Conservation (phyloP, 192 early-diverging fungal genomes). For the Rhizophagus clarus region DNA sequence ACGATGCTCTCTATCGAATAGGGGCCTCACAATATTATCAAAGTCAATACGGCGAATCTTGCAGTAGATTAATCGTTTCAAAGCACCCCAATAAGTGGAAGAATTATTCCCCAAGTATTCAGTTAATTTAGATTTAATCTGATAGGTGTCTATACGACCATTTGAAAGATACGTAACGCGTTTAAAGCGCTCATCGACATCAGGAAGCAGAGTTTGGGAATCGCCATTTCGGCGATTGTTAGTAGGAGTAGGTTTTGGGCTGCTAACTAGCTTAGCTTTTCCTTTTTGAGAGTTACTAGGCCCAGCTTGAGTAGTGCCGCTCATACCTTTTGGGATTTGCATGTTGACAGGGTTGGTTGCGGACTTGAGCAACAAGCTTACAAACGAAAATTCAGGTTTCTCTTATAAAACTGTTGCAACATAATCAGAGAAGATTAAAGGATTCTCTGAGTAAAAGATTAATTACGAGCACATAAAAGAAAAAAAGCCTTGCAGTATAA, state of each 20-base stretch:
- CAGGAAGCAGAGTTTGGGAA: background rate
- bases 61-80: conserved; percentile 1
- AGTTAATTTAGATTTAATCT: background rate
- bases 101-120: background rate
- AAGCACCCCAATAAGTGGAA: background rate
- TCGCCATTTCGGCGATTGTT: conserved; percentile 9
- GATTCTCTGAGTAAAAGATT: too few relatives aligned
- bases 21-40: background rate
- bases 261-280: background rate
- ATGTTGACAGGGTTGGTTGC: background rate
- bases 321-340: background rate
- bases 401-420: background rate
- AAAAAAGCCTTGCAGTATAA: too few relatives aligned
- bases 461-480: too few relatives aligned
- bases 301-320: background rate
- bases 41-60: conserved; percentile 16
- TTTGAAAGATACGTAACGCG: conserved; percentile 2
- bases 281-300: conserved; percentile 11
- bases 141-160: background rate
- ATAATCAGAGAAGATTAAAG: background rate
- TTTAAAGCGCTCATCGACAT: background rate
- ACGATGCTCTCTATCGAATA: conserved; percentile 5
- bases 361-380: too few relatives aligned
- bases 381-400: background rate
- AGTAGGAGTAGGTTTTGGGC: background rate